These are phyloP conservation scores for Thinopyrum elongatum DNA, from an alignment of 176 grass and related monocot genomes.

Conservation along the genomic window DNA sequence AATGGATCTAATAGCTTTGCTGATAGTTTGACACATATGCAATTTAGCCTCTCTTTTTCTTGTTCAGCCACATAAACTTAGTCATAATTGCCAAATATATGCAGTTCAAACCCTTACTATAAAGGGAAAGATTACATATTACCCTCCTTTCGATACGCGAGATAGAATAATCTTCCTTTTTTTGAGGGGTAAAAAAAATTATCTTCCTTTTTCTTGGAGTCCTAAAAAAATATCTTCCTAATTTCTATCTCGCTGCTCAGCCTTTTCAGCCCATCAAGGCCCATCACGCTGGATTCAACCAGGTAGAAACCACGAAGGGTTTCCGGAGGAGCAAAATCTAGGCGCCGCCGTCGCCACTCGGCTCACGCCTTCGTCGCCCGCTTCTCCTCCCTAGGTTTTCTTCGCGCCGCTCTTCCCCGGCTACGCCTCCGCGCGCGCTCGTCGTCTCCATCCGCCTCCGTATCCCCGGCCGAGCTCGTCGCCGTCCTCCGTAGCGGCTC, in stretches of 20 bases:
- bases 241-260: neutral
- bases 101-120: too few species aligned
- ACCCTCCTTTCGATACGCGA: too few species aligned
- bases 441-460: neutral
- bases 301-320: neutral
- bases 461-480: neutral
- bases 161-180: too few species aligned
- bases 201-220: too few species aligned
- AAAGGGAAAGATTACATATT: too few species aligned
- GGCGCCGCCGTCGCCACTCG: slow-evolving; percentile 15
- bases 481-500: neutral
- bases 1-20: too few species aligned
- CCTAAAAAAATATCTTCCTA: too few species aligned
- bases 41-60: too few species aligned
- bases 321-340: slow-evolving; percentile 7
- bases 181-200: too few species aligned
- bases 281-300: neutral
- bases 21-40: too few species aligned
- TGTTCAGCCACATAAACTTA: too few species aligned
- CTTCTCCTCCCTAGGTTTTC: neutral
- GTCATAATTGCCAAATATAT: too few species aligned
- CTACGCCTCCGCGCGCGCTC: neutral
- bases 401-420: neutral
- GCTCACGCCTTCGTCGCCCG: neutral
- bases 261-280: neutral